These are phyloP conservation scores for Fusarium continuum DNA, from an alignment of 2,329 filamentous ascomycete genomes.

Conservation along the genomic window DNA sequence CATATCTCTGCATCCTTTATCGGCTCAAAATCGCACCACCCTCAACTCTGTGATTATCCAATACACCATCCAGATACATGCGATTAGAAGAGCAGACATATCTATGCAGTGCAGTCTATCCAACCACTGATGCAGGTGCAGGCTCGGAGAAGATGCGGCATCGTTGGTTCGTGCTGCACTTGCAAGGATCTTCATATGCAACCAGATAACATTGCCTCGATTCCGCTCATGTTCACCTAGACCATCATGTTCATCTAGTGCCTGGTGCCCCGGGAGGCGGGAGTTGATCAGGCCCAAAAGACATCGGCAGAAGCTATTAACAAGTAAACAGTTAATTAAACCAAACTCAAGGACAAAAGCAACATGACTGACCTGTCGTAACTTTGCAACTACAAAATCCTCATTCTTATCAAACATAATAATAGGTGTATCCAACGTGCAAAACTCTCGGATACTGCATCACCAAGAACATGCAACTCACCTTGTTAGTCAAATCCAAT, in stretches of 20 bases:
- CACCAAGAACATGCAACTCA: slow-evolving; percentile 18
- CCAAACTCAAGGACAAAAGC: background rate
- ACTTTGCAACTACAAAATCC: slow-evolving; percentile 72
- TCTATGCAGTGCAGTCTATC: slow-evolving; percentile 5
- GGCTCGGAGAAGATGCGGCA: background rate
- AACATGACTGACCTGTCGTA: slow-evolving; percentile 67
- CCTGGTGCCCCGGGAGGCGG: slow-evolving; percentile 48
- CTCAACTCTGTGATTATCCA: background rate
- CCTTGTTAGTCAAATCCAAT: slow-evolving; percentile 19
- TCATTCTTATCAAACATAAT: slow-evolving; percentile 92
- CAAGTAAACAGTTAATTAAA: slow-evolving; percentile 13
- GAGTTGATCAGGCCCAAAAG: slow-evolving; percentile 72
- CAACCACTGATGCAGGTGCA: background rate
- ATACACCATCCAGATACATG: slow-evolving; percentile 1
- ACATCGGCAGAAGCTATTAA: slow-evolving; percentile 74
- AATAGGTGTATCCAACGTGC: slow-evolving; percentile 73
- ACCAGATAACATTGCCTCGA: background rate
- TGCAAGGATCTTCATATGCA: background rate
- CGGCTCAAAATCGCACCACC: background rate
- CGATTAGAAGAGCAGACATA: slow-evolving; percentile 2
- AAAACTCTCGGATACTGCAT: slow-evolving; percentile 79
- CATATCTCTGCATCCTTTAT: background rate
- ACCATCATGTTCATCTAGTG: background rate
- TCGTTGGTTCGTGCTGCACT: background rate
- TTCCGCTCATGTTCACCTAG: background rate